phyloP scores from a whole-genome alignment of 1,284 basidiomycete species.

The Amylostereum areolatum region DNA sequence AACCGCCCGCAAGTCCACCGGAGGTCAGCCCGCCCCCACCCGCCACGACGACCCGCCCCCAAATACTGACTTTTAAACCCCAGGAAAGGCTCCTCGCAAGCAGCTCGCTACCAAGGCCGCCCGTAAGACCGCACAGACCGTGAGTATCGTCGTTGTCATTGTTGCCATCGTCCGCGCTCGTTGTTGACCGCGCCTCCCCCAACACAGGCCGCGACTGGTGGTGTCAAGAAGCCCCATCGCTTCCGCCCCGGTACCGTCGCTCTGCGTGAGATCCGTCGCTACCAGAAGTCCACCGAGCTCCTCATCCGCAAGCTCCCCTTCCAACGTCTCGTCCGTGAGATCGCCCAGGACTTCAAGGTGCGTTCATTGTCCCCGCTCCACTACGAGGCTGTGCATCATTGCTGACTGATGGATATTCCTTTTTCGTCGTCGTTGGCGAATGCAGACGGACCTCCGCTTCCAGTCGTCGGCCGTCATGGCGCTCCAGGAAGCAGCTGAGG shows the following conservation, averaged over 20 bases:
- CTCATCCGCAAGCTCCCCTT: slow-evolving; percentile 95
- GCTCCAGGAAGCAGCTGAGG: slow-evolving; percentile 94
- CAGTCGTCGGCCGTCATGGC: slow-evolving; percentile 96
- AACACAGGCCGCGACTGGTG: slow-evolving; percentile 75
- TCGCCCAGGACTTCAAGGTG: slow-evolving; percentile 96
- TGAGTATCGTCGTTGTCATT: slow-evolving; percentile 34
- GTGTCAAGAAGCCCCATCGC: slow-evolving; percentile 96
- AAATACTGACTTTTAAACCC: slow-evolving; percentile 14
- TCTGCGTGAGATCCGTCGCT: slow-evolving; percentile 95
- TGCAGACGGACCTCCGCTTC: slow-evolving; percentile 89
- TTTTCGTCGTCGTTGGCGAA: not conserved
- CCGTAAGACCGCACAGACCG: slow-evolving; percentile 68
- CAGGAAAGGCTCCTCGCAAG: slow-evolving; percentile 83
- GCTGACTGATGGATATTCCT: slow-evolving; percentile 4
- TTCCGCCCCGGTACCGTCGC: slow-evolving; percentile 98
- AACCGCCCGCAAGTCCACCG: slow-evolving; percentile 81
- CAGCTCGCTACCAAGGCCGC: slow-evolving; percentile 91
- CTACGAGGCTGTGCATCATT: slow-evolving; percentile 10
- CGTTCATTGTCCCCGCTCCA: slow-evolving; percentile 11
- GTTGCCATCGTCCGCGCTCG: slow-evolving; percentile 14
- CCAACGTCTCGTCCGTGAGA: slow-evolving; percentile 94
- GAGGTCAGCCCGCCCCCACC: slow-evolving; percentile 44
- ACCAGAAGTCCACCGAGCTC: slow-evolving; percentile 96
- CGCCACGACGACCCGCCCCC: not conserved
- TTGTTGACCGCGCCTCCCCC: slow-evolving; percentile 5